Conservation (phyloP, 1,284 basidiomycete species). For the Sporisorium scitamineum region DNA sequence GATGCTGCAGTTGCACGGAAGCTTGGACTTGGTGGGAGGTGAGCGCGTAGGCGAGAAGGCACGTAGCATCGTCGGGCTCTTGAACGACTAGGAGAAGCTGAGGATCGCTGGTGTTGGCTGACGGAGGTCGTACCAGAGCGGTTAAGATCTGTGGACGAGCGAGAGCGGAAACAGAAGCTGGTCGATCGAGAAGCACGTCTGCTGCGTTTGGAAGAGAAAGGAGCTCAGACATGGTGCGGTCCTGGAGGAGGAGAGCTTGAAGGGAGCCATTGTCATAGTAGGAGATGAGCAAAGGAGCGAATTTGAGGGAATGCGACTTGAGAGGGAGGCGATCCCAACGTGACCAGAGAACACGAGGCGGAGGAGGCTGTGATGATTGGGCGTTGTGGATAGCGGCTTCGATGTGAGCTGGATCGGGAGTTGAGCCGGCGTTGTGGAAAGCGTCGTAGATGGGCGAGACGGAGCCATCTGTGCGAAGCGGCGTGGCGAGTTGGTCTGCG, state of each 20-base stretch:
- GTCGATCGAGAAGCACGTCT: conserved; percentile 2
- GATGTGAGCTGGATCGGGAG: conserved; percentile 24
- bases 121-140: conserved; percentile 31
- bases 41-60: conserved; percentile 39
- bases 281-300: conserved; percentile 33
- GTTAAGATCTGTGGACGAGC: conserved; percentile 10
- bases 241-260: conserved; percentile 36
- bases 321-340: conserved; percentile 41
- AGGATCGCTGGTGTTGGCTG: conserved; percentile 1
- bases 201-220: conserved; percentile 32
- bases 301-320: conserved; percentile 5
- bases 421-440: conserved; percentile 34
- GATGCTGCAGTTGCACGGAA: conserved; percentile 22
- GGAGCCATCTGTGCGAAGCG: conserved; percentile 36
- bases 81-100: conserved; percentile 31
- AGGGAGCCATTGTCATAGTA: conserved; percentile 39
- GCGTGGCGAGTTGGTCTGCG: conserved; percentile 8
- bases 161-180: background rate
- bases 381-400: conserved; percentile 21
- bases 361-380: background rate
- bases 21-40: conserved; percentile 29
- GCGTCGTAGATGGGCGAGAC: conserved; percentile 50
- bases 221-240: conserved; percentile 40
- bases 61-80: conserved; percentile 5
- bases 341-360: conserved; percentile 33